Conservation (phyloP, 495 filamentous ascomycete genomes). For the Annulohypoxylon stygium region DNA sequence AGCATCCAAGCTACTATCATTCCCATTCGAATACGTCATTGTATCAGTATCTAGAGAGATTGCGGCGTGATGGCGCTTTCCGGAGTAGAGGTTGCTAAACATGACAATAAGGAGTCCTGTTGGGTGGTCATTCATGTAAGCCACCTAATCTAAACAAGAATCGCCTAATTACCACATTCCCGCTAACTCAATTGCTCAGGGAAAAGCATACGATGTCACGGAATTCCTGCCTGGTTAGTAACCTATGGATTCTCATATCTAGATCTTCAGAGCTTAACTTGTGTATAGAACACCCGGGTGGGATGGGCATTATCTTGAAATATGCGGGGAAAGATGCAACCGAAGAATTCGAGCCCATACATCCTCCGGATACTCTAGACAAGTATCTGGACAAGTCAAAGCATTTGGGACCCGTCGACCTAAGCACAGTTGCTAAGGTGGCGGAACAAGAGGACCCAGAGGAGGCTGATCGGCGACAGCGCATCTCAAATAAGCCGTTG, state of each 20-base stretch:
- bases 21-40: conserved; percentile 25
- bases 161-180: background rate
- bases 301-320: conserved; percentile 81
- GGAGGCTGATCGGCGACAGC: conserved; percentile 79
- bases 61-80: conserved; percentile 58
- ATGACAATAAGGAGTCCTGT: conserved; percentile 76
- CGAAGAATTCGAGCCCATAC: conserved; percentile 84
- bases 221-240: conserved; percentile 70
- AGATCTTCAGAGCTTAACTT: conserved; percentile 25
- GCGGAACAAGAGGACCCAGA: conserved; percentile 79
- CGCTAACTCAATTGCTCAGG: conserved; percentile 44
- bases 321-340: conserved; percentile 91
- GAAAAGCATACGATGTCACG: conserved; percentile 83
- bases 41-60: conserved; percentile 1
- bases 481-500: conserved; percentile 81
- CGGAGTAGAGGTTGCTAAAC: conserved; percentile 75
- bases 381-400: conserved; percentile 87
- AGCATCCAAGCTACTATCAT: background rate
- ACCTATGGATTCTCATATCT: background rate
- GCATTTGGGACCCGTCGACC: conserved; percentile 92
- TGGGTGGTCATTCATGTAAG: conserved; percentile 83
- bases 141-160: background rate
- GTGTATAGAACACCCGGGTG: conserved; percentile 78
- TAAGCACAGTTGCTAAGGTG: conserved; percentile 82
- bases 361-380: conserved; percentile 81